These are phyloP conservation scores for Cytospora schulzeri DNA, from an alignment of 2,329 filamentous ascomycete genomes.

Conservation along the genomic window DNA sequence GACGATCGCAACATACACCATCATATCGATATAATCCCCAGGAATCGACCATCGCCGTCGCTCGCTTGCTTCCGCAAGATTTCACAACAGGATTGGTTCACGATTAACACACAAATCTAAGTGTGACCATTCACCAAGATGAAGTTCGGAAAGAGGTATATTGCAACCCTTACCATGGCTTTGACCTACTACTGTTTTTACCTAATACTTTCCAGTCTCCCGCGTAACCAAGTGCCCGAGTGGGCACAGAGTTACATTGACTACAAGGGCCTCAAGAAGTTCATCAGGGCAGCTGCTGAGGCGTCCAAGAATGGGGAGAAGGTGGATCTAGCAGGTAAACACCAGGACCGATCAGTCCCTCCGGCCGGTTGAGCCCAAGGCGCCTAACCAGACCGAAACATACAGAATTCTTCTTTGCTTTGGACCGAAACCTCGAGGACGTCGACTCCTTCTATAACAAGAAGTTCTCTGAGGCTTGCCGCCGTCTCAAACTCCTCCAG, in stretches of 20 bases:
- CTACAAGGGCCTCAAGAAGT: slow-evolving; percentile 91
- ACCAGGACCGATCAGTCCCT: slow-evolving; percentile 30
- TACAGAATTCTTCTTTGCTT: slow-evolving; percentile 96
- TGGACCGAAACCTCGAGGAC: slow-evolving; percentile 96
- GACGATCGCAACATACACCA: neutral
- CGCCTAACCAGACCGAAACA: slow-evolving; percentile 41
- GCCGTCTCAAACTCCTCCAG: slow-evolving; percentile 82
- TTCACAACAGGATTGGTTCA: neutral
- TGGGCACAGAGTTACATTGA: slow-evolving; percentile 85
- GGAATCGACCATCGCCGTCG: neutral
- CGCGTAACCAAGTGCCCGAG: slow-evolving; percentile 83
- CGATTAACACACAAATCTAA: too few relatives aligned
- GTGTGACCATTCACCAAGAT: slow-evolving; percentile 29
- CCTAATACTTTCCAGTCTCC: slow-evolving; percentile 46
- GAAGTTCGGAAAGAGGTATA: slow-evolving; percentile 43
- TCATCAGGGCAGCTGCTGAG: slow-evolving; percentile 79
- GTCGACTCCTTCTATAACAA: slow-evolving; percentile 97
- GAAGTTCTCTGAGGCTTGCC: slow-evolving; percentile 82
- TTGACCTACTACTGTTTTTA: neutral
- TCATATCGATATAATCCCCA: neutral
- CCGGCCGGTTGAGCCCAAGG: slow-evolving; percentile 34
- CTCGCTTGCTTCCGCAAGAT: neutral
- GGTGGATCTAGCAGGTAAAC: slow-evolving; percentile 87
- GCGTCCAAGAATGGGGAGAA: slow-evolving; percentile 69
- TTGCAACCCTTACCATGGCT: neutral